Evolutionary conservation across 202 grass and related monocot species (phyloP), one percentile per base, ranked within the genome.

Genomic region (Digitaria exilis): DNA sequence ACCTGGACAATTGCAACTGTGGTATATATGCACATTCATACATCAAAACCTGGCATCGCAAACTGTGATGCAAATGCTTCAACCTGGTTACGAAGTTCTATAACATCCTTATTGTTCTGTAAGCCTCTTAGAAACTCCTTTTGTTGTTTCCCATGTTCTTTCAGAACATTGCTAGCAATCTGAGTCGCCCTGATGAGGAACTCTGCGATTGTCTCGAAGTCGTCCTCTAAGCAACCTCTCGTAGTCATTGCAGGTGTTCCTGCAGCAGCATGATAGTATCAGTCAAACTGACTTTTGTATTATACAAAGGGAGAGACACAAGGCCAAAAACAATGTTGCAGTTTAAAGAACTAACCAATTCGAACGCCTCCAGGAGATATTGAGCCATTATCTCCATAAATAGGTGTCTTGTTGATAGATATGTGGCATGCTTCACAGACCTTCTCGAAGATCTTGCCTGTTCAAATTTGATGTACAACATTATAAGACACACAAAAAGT

Each of bases 191-290:
- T 92, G 58, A 99, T 72, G 26, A 99, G 91, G 78, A 99, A 99
- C 43, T 94, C 87, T 21, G 91, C 96, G 7, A 99, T 99, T 43
- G 46, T 67, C 66, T 94, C 87, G 0, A 99, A 99, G 63, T 99
- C 96, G 9, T 82, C 88, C 86, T 99, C 96, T 73, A 96, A 86
- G 81, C 96, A 96, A 83, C 96, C 96, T 94, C 96, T 94, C 76
- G 96, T 96, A 45, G 96, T 99, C 96, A 99, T 99, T 43, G 96
- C 96, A 29, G 93, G 91, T 64, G 96, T 94, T 83, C 96, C 96
- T 99, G 78, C 66, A 86, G 56, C 48, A 65, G 61, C 37, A 85
- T 61, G 45, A 68, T 62, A 41, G 75, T 21, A 82, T 45, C 69
- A 67, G 77, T 31, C n/a, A 34, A 49, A 42, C 12, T 11, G 24